Base-by-base conservation (phyloP, 495 filamentous ascomycete genomes). In the Daldinia decipiens region DNA sequence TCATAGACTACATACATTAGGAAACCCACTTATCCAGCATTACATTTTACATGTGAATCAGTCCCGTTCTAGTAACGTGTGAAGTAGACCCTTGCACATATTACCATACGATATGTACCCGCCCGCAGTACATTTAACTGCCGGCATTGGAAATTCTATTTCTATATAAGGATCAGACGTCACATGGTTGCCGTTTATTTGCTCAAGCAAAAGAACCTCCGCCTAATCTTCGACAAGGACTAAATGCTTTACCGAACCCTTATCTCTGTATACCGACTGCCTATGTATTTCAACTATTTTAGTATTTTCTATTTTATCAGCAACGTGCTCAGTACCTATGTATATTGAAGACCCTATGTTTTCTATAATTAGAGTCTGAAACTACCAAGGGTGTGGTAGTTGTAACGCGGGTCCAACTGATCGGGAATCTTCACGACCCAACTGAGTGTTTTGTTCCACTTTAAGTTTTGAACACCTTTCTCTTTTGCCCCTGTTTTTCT, bases 391-490 rank as follows among this genome's bases (percentile, higher is more conserved):
- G 15, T 27, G 50, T 53, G 55, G 32, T 17, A 32, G 29, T 43
- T 27, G 26, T 54, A 47, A 50, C 61, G 29, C 50, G 52, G 52
- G 52, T 65, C 52, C 62, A 57, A 39, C 53, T 39, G n/a, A 38
- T 36, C 34, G 62, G 63, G 54, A 53, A 31, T 53, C 50, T 31
- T 24, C 21, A 27, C 11, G 50, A 29, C 50, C 50, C 50, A 31
- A 53, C 13, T n/a, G 50, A 31, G 13, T 31, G 27, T 53, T 53
- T 31, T 26, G 31, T 26, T 21, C 50, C 43, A 19, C 43, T 47
- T 47, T 21, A 19, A 19, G 40, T 13, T 51, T 51, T 27, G n/a
- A n/a, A n/a, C n/a, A n/a, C n/a, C 1, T 2, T 24, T 24, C 2
- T 24, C 21, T 24, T 24, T 24, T 24, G n/a, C n/a, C n/a, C n/a